Percentiles rank a stretch among this genome's conserved stretches.
phyloP scores from a whole-genome alignment of 805 yeast genomes.

The Ogataea saltuana region DNA sequence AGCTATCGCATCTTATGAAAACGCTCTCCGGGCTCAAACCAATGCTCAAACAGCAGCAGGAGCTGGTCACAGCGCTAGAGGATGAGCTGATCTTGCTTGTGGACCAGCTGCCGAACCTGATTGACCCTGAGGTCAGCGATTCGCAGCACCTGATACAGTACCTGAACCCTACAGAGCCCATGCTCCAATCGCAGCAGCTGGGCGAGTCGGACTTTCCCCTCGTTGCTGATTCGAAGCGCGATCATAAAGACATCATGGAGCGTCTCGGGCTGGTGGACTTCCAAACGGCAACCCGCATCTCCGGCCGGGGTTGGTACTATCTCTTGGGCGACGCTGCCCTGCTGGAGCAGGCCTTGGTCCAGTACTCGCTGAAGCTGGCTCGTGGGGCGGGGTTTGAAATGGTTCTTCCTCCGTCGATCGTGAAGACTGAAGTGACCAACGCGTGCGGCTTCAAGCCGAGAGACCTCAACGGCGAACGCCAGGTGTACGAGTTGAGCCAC shows the following conservation, averaged over 20 bases:
- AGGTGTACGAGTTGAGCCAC: conserved; percentile 63
- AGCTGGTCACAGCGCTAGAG: conserved; percentile 34
- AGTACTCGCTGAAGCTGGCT: conserved; percentile 71
- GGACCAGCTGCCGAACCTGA: conserved; percentile 62
- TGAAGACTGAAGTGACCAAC: conserved; percentile 67
- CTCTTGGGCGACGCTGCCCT: conserved; percentile 81
- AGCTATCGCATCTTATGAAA: conserved; percentile 16
- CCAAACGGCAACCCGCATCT: conserved; percentile 64
- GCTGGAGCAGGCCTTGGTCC: conserved; percentile 86
- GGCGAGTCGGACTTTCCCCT: conserved; percentile 20
- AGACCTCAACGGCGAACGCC: conserved; percentile 83
- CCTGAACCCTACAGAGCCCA: conserved; percentile 46
- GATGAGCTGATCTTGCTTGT: conserved; percentile 41
- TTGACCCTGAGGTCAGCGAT: conserved; percentile 48
- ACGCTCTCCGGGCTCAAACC: conserved; percentile 32
- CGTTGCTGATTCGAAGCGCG: conserved; percentile 34
- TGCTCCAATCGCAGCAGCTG: conserved; percentile 3
- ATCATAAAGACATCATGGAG: conserved; percentile 74
- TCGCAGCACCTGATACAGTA: conserved; percentile 49
- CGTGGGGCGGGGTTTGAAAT: conserved; percentile 64
- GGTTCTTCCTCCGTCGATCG: conserved; percentile 84
- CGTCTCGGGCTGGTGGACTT: conserved; percentile 70
- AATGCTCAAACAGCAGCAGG: conserved; percentile 31
- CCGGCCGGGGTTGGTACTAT: conserved; percentile 90
- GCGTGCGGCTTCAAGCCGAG: conserved; percentile 97